phyloP scores from a whole-genome alignment of 495 filamentous ascomycete genomes.

The Amniculicola lignicola region DNA sequence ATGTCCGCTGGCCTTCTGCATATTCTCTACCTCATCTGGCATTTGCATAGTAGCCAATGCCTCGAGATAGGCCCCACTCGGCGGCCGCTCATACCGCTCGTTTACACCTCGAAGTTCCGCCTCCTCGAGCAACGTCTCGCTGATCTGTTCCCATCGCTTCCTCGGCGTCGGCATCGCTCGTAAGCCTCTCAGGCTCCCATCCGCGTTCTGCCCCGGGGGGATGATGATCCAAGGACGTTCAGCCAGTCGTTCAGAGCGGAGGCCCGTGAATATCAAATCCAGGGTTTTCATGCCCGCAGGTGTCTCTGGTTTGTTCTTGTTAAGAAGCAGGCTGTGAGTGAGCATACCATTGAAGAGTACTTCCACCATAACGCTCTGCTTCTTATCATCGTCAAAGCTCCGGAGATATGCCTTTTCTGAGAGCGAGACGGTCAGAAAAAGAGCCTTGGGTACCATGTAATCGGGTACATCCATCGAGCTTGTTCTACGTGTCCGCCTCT shows the following conservation, averaged over 20 bases:
- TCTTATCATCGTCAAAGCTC: background rate
- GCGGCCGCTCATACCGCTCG: conserved; percentile 32
- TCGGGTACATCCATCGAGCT: background rate
- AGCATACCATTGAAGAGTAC: conserved; percentile 49
- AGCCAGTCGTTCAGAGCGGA: conserved; percentile 32
- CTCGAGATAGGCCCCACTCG: conserved; percentile 43
- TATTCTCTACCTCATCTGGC: conserved; percentile 32
- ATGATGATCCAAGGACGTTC: conserved; percentile 47
- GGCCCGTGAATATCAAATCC: conserved; percentile 41
- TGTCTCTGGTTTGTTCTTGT: too few species aligned
- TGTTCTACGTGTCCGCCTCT: background rate
- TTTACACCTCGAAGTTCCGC: conserved; percentile 38
- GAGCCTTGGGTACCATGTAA: conserved; percentile 9
- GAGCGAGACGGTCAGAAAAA: conserved; percentile 36
- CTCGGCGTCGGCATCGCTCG: conserved; percentile 1
- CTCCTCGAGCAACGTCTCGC: conserved; percentile 35
- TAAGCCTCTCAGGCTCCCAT: conserved; percentile 20
- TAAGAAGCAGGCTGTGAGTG: conserved; percentile 33
- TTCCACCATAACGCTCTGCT: conserved; percentile 43
- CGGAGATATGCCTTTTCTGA: conserved; percentile 30
- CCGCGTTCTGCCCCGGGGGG: conserved; percentile 33
- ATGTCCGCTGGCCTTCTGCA: conserved; percentile 34
- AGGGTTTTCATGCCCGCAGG: too few species aligned
- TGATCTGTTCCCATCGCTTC: conserved; percentile 41
- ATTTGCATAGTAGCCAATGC: conserved; percentile 39